Percentiles rank a stretch among this genome's conserved stretches.
Conservation (phyloP, 2,329 filamentous ascomycete species). For the Alternaria alternata region DNA sequence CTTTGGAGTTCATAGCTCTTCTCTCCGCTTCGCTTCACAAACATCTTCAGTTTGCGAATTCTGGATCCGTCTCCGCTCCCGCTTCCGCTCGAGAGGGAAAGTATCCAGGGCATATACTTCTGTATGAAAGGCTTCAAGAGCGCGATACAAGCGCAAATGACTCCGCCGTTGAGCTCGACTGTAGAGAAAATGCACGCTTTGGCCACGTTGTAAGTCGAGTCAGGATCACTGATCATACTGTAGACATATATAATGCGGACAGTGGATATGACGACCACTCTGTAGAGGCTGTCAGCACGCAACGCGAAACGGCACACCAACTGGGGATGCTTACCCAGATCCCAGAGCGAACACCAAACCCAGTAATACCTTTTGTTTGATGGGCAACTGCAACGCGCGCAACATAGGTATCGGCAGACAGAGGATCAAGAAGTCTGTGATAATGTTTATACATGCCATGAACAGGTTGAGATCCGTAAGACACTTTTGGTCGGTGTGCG, state of each 20-base stretch:
- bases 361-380: constrained; percentile 40
- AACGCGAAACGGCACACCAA: background rate
- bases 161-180: constrained; percentile 28
- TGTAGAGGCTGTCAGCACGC: constrained; percentile 5
- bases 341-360: constrained; percentile 42
- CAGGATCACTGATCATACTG: constrained; percentile 24
- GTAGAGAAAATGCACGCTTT: constrained; percentile 28
- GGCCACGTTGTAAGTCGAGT: constrained; percentile 29
- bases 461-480: constrained; percentile 29
- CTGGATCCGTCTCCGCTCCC: constrained; percentile 12
- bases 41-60: constrained; percentile 15
- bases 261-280: constrained; percentile 27
- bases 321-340: constrained; percentile 19
- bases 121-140: constrained; percentile 29
- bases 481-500: constrained; percentile 21
- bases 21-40: constrained; percentile 9
- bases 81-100: constrained; percentile 16
- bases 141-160: constrained; percentile 28
- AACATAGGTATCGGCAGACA: constrained; percentile 37
- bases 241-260: constrained; percentile 33
- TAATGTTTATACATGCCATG: constrained; percentile 42
- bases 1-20: constrained; percentile 15
- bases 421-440: constrained; percentile 47
- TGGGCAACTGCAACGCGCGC: constrained; percentile 33
- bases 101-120: constrained; percentile 20